Evolutionary conservation across 768 basidiomycete species (phyloP), one percentile per base, ranked within the genome.

Genomic region (Termitomyces heimii): DNA sequence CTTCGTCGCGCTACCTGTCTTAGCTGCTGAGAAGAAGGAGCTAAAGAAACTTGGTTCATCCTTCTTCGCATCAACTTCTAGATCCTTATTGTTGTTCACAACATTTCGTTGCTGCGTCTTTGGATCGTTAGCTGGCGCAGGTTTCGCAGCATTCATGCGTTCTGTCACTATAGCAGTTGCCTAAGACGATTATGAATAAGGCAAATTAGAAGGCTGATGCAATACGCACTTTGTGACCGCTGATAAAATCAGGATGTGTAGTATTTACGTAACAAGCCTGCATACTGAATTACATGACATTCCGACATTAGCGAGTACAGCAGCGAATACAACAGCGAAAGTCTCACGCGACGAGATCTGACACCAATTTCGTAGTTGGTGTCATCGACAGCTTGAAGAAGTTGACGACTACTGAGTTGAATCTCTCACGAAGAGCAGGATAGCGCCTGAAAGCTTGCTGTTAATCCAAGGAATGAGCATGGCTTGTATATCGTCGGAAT

Each of bases 241-340:
- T 91, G 68, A 99, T 83, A 76, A 99, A 98, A 74, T 99, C 97
- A 1, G 97, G 97, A 69, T 99, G 97, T 1, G 96, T 98, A 14
- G 97, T 98, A 75, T 99, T 99, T 66, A 99, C 89, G 69, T 98
- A 99, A 70, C 94, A 96, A 37, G 95, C 94, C 77, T 98, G 96
- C 94, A 98, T 98, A 35, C 90, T 94, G 57, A 40, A 22, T 28
- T 12, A 52, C 22, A 29, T 12, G 37, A 44, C 48, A 53, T 54
- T 49, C 54, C 7, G 24, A 49, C 31, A 35, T 46, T 14, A 34
- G 50, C 24, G 58, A 32, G 26, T 42, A 4, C 12, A 35, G 35
- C 16, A 26, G 34, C 16, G 12, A 40, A 52, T n/a, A 40, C 18
- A 28, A 32, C 12, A 39, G 5, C 26, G 29, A 28, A 26, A 52